Evolutionary conservation across 2,329 filamentous ascomycete genomes (phyloP).

Genomic region (Fusarium mangiferae): DNA sequence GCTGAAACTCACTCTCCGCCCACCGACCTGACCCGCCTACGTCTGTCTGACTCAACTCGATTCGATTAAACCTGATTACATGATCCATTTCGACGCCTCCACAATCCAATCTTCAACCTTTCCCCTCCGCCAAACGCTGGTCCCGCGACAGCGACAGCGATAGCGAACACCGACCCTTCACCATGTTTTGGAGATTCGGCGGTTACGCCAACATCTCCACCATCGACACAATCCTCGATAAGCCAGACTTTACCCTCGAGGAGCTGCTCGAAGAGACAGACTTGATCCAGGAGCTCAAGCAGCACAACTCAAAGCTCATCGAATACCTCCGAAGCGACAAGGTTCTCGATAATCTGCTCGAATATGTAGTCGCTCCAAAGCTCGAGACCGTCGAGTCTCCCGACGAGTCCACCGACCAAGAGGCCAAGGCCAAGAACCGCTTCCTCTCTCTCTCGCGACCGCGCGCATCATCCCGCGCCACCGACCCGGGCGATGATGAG

Average conservation of each 20-base stretch:
- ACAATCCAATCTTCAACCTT: conserved; percentile 28
- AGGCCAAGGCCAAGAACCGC: conserved; percentile 59
- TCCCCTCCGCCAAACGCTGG: conserved; percentile 38
- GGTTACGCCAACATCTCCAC: conserved; percentile 97
- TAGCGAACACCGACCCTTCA: conserved; percentile 58
- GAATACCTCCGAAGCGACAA: conserved; percentile 92
- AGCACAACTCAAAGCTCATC: conserved; percentile 97
- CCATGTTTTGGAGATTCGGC: conserved; percentile 99
- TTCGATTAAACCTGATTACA: conserved; percentile 37
- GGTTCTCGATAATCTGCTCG: conserved; percentile 84
- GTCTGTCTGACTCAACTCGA: conserved; percentile 28
- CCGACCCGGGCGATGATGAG: conserved; percentile 60
- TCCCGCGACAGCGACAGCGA: conserved; percentile 48
- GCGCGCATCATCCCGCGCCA: conserved; percentile 63
- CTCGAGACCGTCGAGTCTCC: conserved; percentile 66
- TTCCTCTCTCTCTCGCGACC: conserved; percentile 61
- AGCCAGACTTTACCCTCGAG: conserved; percentile 93
- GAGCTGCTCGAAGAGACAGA: conserved; percentile 96
- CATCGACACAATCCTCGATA: conserved; percentile 96
- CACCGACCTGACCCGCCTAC: conserved; percentile 34
- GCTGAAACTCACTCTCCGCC: conserved; percentile 25
- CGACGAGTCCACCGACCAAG: conserved; percentile 62
- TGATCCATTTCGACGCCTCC: conserved; percentile 42
- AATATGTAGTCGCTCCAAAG: conserved; percentile 89
- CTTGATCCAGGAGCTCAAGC: conserved; percentile 96